Evolutionary conservation across 2,329 filamentous ascomycete species (phyloP), one percentile per base, ranked within the genome.

Genomic region (Ceratocystis diversiconidia): DNA sequence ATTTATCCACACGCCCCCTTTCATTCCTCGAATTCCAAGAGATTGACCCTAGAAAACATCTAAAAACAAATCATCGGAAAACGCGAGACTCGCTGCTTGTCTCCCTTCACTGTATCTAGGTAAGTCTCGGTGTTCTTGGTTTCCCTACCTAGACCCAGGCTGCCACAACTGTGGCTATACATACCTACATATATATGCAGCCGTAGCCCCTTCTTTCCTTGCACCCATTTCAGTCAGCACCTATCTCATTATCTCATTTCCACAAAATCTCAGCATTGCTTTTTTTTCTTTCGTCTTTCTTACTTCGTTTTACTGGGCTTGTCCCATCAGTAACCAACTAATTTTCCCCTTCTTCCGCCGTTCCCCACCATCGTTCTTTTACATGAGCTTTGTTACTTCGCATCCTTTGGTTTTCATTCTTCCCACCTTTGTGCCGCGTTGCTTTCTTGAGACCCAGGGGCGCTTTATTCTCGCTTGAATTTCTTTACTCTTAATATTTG

Each of bases 331-430:
- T 43, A 28, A 28, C 30, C 59, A 25, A 62, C 57, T 66, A 66
- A 64, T 61, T 63, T 46, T 46, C 41, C 36, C 36, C 36, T 41
- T 12, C 36, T 41, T n/a, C 57, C 41, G 28, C 60, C 52, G 46
- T 66, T 64, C 63, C 62, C 65, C 57, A 46, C 65, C 63, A 64
- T 62, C 50, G 65, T 60, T 63, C 52, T 64, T 60, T 28, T 64
- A 57, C 61, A 64, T 66, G 41, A 63, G 52, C 61, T 61, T 66
- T 55, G 62, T 64, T 60, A 28, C 41, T 22, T 43, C 50, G 41
- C 43, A 50, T 63, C 59, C 17, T 52, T 19, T 48, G 17, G 25
- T 41, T 61, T 22, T 48, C 30, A 43, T 4, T 32, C n/a, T 65
- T 61, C 41, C 28, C 30, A 36, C 30, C 17, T 62, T 30, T 43